Evolutionary conservation across 441 rosid species (phyloP).

Genomic region (Adansonia rubrostipa): DNA sequence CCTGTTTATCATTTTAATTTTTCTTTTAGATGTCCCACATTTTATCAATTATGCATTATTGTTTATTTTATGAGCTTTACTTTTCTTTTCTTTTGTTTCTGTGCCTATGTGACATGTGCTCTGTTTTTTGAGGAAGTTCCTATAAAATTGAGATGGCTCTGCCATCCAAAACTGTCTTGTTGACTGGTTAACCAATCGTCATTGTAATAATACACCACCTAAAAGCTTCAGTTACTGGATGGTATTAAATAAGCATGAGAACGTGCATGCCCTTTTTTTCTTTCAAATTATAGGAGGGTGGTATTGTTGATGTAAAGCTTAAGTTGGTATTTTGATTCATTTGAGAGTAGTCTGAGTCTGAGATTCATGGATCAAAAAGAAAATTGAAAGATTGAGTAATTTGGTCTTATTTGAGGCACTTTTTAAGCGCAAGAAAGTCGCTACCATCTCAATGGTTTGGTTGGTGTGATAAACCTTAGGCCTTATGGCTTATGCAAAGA

Average conservation of each 20-base stretch:
- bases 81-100: not conserved
- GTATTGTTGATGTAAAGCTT: not conserved
- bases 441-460: not conserved
- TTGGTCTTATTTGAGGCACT: conserved; percentile 2
- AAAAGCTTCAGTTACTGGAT: conserved; percentile 6
- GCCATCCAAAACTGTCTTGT: not conserved
- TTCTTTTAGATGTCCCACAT: not conserved
- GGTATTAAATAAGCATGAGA: not conserved
- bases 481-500: not conserved
- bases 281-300: not conserved
- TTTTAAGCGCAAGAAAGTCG: not conserved
- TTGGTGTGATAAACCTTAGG: not conserved
- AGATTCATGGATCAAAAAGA: conserved; percentile 1
- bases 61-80: not conserved
- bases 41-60: not conserved
- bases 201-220: not conserved
- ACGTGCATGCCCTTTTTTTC: not conserved
- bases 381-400: not conserved
- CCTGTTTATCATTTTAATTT: not conserved
- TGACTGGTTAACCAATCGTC: not conserved
- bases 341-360: not conserved
- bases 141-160: not conserved
- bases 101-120: not conserved
- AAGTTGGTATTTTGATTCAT: not conserved
- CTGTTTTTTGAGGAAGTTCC: not conserved